These are phyloP conservation scores for Neurospora tetraspora DNA, from an alignment of 495 filamentous ascomycete species.

Conservation along the genomic window DNA sequence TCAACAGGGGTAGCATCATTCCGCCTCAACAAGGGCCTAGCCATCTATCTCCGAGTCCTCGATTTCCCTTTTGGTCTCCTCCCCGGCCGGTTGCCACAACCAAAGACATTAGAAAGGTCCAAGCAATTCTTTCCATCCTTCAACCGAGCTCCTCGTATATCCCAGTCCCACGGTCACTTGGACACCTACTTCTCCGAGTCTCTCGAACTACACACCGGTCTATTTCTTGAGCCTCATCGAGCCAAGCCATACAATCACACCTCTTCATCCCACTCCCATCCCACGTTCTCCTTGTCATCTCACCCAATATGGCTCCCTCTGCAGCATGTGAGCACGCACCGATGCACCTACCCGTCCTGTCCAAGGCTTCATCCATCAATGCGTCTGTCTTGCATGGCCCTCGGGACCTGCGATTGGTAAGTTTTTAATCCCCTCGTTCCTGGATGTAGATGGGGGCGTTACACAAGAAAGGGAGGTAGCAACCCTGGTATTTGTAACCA, in stretches of 20 bases:
- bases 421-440: conserved; percentile 7
- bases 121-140: neutral
- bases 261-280: conserved; percentile 23
- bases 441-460: conserved; percentile 14
- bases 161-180: neutral
- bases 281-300: conserved; percentile 19
- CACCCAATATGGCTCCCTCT: conserved; percentile 36
- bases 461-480: conserved; percentile 12
- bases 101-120: neutral
- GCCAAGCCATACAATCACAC: conserved; percentile 19
- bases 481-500: neutral
- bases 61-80: neutral
- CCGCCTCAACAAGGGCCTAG: neutral
- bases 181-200: neutral
- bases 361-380: conserved; percentile 33
- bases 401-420: conserved; percentile 41
- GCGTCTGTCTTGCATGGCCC: conserved; percentile 44
- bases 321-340: conserved; percentile 31
- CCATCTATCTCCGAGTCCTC: neutral
- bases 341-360: conserved; percentile 33
- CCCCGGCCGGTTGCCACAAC: neutral
- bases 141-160: neutral
- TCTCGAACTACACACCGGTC: neutral
- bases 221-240: neutral
- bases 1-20: neutral